Evolutionary conservation across 2,329 filamentous ascomycete species (phyloP).

Genomic region (Microsporum canis): DNA sequence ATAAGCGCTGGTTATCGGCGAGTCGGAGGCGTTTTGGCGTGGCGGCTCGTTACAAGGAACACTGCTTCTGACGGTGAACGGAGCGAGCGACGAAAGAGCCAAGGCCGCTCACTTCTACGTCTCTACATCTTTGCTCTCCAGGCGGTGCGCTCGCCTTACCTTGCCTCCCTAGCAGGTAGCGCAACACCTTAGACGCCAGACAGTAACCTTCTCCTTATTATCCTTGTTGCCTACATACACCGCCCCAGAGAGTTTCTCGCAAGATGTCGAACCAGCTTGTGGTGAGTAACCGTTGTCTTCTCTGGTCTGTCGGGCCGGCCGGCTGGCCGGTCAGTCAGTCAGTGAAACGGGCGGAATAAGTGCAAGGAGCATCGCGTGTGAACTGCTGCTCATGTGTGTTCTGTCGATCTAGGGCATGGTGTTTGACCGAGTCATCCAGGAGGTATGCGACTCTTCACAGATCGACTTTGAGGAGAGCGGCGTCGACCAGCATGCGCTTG

Average conservation of each 20-base stretch:
- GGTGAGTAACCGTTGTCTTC: constrained; percentile 28
- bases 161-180: background rate
- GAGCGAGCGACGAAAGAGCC: background rate
- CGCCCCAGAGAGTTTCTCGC: constrained; percentile 5
- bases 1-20: background rate
- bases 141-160: background rate
- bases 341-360: background rate
- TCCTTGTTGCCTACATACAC: background rate
- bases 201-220: background rate
- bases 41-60: background rate
- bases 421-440: constrained; percentile 83
- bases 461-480: constrained; percentile 96
- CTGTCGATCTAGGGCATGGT: constrained; percentile 50
- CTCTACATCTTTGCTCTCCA: background rate
- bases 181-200: background rate
- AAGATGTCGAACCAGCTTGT: constrained; percentile 40
- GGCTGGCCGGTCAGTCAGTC: background rate
- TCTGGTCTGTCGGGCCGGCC: background rate
- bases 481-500: constrained; percentile 73
- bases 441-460: constrained; percentile 80
- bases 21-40: background rate
- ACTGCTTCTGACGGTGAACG: background rate
- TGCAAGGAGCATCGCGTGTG: background rate
- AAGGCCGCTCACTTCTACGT: constrained; percentile 2
- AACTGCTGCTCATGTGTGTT: background rate